A percentile compares a stretch with the other conserved stretches of the same genome.
phyloP scores from a whole-genome alignment of 1,284 basidiomycete species.

The Wolfiporia cocos region DNA sequence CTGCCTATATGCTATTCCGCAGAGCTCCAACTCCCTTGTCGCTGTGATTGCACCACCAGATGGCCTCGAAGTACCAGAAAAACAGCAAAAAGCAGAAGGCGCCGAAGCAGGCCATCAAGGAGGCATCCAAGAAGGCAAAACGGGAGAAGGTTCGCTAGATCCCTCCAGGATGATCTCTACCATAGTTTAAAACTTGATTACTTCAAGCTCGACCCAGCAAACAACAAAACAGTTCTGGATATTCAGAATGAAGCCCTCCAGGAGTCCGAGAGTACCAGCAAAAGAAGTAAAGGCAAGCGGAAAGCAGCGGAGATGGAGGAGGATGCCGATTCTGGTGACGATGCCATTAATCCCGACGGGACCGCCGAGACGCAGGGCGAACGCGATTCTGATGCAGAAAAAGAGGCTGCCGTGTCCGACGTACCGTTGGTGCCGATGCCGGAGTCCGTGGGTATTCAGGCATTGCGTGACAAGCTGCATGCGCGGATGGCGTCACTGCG shows the following conservation, averaged over 20 bases:
- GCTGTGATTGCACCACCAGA: slow-evolving; percentile 21
- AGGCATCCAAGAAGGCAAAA: slow-evolving; percentile 81
- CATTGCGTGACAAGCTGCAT: slow-evolving; percentile 76
- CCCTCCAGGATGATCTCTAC: neutral
- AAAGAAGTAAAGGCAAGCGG: slow-evolving; percentile 40
- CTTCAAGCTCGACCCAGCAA: slow-evolving; percentile 87
- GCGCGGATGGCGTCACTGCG: slow-evolving; percentile 71
- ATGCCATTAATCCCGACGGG: slow-evolving; percentile 29
- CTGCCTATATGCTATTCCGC: neutral
- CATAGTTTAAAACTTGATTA: neutral
- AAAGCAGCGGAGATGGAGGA: slow-evolving; percentile 36
- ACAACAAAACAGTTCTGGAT: slow-evolving; percentile 79
- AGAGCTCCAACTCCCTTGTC: neutral
- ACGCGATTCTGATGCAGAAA: slow-evolving; percentile 22
- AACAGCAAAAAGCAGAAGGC: slow-evolving; percentile 83
- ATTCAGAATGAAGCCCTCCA: slow-evolving; percentile 53
- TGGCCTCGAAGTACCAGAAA: slow-evolving; percentile 78
- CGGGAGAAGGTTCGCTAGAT: slow-evolving; percentile 64
- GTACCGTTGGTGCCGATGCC: slow-evolving; percentile 59
- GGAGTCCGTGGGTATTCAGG: slow-evolving; percentile 56
- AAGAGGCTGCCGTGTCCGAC: slow-evolving; percentile 23
- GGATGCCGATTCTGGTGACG: slow-evolving; percentile 26
- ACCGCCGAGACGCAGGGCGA: slow-evolving; percentile 14
- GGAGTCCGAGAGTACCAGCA: slow-evolving; percentile 17
- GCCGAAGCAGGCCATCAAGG: slow-evolving; percentile 79